These are phyloP conservation scores for Oryza australiensis DNA, from an alignment of 176 grass and related monocot genomes.

Conservation along the genomic window DNA sequence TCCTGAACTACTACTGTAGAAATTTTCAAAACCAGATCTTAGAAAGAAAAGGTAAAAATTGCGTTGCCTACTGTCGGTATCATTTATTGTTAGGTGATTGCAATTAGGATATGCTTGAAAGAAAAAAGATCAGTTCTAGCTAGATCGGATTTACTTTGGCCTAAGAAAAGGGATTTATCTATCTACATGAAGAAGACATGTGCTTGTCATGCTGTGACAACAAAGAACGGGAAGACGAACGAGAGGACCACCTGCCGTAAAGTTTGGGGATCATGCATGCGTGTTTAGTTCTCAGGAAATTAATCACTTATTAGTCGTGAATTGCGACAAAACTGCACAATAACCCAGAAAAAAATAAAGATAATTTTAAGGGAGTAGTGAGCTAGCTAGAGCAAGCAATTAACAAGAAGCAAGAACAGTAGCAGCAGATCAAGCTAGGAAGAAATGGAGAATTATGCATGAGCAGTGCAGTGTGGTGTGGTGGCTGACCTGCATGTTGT, in stretches of 20 bases:
- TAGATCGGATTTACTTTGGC: neutral
- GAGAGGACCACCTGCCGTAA: neutral
- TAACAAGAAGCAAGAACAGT: neutral
- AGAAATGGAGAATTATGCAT: neutral
- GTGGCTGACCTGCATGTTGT: slow-evolving; percentile 89
- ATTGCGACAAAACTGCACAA: neutral
- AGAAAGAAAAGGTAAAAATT: neutral
- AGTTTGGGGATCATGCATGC: neutral
- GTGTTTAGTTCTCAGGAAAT: neutral
- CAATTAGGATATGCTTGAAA: neutral
- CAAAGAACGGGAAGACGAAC: neutral
- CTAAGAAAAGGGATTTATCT: neutral
- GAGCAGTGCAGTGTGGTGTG: neutral
- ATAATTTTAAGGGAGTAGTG: neutral
- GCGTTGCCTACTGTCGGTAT: neutral
- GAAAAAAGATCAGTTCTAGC: neutral
- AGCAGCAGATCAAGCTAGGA: neutral
- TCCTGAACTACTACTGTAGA: neutral
- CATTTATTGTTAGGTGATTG: neutral
- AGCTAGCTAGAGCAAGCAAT: neutral
- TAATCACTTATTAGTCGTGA: neutral
- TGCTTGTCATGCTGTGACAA: neutral
- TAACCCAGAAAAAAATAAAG: neutral
- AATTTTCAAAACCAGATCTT: neutral
- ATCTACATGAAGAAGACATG: neutral